Evolutionary conservation across 495 filamentous ascomycete species (phyloP).

Genomic region (Penicillium arizonense): DNA sequence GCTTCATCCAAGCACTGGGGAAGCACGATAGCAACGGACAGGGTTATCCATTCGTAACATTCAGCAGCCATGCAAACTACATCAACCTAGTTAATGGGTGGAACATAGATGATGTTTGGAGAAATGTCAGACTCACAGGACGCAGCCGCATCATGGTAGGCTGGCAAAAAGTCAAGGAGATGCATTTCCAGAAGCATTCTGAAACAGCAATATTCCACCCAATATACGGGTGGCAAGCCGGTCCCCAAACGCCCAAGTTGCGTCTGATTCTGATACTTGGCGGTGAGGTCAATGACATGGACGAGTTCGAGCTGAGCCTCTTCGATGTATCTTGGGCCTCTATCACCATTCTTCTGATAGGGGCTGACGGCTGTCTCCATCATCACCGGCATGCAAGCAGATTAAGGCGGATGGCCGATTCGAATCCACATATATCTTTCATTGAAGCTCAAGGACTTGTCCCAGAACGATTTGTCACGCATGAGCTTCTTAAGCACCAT

Average conservation of each 20-base stretch:
- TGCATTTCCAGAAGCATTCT: slow-evolving; percentile 47
- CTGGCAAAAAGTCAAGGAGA: slow-evolving; percentile 49
- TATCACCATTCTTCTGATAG: slow-evolving; percentile 49
- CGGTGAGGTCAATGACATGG: slow-evolving; percentile 48
- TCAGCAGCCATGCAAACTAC: slow-evolving; percentile 33
- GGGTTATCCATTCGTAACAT: slow-evolving; percentile 45
- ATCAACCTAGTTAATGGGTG: slow-evolving; percentile 38
- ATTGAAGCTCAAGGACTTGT: slow-evolving; percentile 49
- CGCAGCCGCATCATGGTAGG: slow-evolving; percentile 45
- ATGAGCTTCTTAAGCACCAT: slow-evolving; percentile 49
- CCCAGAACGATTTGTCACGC: slow-evolving; percentile 45
- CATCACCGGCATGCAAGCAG: slow-evolving; percentile 50
- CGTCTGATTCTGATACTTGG: slow-evolving; percentile 42
- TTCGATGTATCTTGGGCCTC: slow-evolving; percentile 46
- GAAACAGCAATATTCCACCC: slow-evolving; percentile 45
- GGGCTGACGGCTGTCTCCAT: slow-evolving; percentile 47
- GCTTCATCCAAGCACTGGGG: slow-evolving; percentile 43
- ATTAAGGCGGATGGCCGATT: slow-evolving; percentile 44
- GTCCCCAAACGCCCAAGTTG: slow-evolving; percentile 43
- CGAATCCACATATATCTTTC: slow-evolving; percentile 47
- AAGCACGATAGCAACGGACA: slow-evolving; percentile 38
- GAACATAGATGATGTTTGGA: slow-evolving; percentile 39
- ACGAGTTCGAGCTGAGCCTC: slow-evolving; percentile 50
- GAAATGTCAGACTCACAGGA: slow-evolving; percentile 34
- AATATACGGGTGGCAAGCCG: slow-evolving; percentile 50